Evolutionary conservation across 148 eudicot species (phyloP).

Genomic region (Gaultheria prostrata): DNA sequence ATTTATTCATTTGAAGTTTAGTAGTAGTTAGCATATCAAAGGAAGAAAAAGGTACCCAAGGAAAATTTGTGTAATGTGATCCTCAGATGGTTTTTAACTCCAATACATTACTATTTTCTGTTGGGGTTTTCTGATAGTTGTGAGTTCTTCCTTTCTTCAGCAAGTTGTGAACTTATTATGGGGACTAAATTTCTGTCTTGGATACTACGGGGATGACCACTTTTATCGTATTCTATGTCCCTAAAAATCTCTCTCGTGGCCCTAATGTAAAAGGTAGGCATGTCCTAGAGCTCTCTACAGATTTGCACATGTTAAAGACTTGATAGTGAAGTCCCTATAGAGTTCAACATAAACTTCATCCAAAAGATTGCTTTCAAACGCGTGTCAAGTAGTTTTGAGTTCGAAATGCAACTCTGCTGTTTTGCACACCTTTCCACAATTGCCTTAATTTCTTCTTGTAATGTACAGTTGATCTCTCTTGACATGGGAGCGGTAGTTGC

Average conservation of each 20-base stretch:
- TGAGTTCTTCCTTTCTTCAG: neutral
- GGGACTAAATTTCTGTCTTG: neutral
- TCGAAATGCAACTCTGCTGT: neutral
- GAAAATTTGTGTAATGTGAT: neutral
- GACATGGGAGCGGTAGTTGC: conserved; percentile 98
- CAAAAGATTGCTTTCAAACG: neutral
- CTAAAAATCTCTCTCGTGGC: neutral
- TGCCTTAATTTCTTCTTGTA: conserved; percentile 5
- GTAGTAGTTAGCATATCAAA: conserved; percentile 6
- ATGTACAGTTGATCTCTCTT: conserved; percentile 74
- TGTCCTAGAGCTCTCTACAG: neutral
- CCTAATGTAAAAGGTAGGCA: neutral
- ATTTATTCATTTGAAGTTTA: conserved; percentile 9
- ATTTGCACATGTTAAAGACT: neutral
- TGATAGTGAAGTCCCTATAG: neutral
- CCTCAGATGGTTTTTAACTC: neutral
- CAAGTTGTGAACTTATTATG: neutral
- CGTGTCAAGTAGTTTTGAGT: neutral
- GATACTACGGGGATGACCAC: neutral
- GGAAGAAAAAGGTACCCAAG: neutral
- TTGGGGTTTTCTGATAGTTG: neutral
- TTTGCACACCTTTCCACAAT: conserved; percentile 5
- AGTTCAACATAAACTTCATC: neutral
- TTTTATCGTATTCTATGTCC: neutral
- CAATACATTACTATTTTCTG: neutral